phyloP scores from a whole-genome alignment of 805 yeast genomes.

The Wickerhamomyces alni region DNA sequence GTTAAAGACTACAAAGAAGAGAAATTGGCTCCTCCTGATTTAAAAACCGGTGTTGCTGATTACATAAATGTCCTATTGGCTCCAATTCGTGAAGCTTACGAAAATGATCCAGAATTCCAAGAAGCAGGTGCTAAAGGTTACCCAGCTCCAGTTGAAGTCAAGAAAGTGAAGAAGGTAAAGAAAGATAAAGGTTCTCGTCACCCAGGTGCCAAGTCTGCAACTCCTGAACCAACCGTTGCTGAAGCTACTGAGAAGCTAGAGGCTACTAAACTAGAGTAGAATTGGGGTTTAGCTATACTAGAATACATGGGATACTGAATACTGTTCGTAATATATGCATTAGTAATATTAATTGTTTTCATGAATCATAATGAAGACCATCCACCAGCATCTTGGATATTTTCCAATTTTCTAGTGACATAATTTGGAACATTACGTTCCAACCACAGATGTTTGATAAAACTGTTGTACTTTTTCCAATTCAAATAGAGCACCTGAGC shows the following conservation, averaged over 20 bases:
- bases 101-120: constrained; percentile 60
- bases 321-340: constrained; percentile 3
- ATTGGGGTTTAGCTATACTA: constrained; percentile 2
- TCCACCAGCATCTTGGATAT: constrained; percentile 82
- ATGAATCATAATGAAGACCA: constrained; percentile 83
- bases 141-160: constrained; percentile 61
- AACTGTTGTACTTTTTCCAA: constrained; percentile 54
- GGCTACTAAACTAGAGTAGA: constrained; percentile 31
- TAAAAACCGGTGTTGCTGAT: constrained; percentile 87
- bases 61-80: constrained; percentile 74
- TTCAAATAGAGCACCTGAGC: constrained; percentile 68
- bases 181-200: constrained; percentile 87
- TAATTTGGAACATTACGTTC: constrained; percentile 71
- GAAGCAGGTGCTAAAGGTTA: constrained; percentile 76
- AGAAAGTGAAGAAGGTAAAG: constrained; percentile 64
- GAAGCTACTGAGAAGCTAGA: constrained; percentile 33
- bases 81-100: constrained; percentile 74
- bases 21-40: constrained; percentile 85
- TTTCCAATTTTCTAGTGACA: constrained; percentile 76
- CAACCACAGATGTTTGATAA: constrained; percentile 66
- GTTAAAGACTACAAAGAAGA: constrained; percentile 68
- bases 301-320: neutral
- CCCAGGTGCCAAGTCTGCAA: constrained; percentile 55
- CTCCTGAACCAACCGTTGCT: constrained; percentile 24
- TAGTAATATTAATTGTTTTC: too few relatives aligned